A percentile compares a stretch with the other conserved stretches of the same genome.
Evolutionary conservation across 2,329 filamentous ascomycete species (phyloP).

Genomic region (Diaporthe capsici): DNA sequence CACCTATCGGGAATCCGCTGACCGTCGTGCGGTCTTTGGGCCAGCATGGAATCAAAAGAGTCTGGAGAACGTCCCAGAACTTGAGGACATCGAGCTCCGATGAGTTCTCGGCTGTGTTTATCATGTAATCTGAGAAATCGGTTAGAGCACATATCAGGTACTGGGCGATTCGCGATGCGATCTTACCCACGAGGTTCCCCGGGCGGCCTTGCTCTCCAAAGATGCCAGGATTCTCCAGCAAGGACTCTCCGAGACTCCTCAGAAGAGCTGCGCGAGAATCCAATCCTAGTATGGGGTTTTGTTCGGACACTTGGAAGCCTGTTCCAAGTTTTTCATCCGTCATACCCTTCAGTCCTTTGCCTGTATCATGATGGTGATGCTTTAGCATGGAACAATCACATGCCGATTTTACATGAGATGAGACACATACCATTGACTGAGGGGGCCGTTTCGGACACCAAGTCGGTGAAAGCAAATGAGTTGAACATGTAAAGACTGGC

Average conservation of each 20-base stretch:
- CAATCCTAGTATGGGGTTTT: constrained; percentile 62
- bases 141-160: constrained; percentile 7
- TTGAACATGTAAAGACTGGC: constrained; percentile 66
- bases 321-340: constrained; percentile 51
- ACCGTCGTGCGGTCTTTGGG: constrained; percentile 66
- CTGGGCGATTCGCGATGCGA: neutral
- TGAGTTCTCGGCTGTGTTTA: constrained; percentile 47
- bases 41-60: constrained; percentile 63
- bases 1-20: constrained; percentile 59
- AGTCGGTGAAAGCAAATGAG: constrained; percentile 53
- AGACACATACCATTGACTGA: constrained; percentile 53
- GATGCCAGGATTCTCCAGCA: constrained; percentile 54
- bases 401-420: neutral
- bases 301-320: constrained; percentile 59
- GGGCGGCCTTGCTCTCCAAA: constrained; percentile 61
- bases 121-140: constrained; percentile 55
- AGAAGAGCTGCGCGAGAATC: constrained; percentile 58
- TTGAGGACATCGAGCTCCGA: constrained; percentile 54
- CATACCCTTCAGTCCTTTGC: constrained; percentile 52
- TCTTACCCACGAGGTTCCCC: constrained; percentile 62
- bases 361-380: constrained; percentile 42
- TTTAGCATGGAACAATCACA: neutral
- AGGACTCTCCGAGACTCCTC: constrained; percentile 57
- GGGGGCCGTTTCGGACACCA: constrained; percentile 38
- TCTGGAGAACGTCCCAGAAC: constrained; percentile 61